Percentiles rank a stretch among this genome's conserved stretches.
These are phyloP conservation scores for Populus hybrid DNA, from an alignment of 441 rosid genomes.

Conservation along the genomic window DNA sequence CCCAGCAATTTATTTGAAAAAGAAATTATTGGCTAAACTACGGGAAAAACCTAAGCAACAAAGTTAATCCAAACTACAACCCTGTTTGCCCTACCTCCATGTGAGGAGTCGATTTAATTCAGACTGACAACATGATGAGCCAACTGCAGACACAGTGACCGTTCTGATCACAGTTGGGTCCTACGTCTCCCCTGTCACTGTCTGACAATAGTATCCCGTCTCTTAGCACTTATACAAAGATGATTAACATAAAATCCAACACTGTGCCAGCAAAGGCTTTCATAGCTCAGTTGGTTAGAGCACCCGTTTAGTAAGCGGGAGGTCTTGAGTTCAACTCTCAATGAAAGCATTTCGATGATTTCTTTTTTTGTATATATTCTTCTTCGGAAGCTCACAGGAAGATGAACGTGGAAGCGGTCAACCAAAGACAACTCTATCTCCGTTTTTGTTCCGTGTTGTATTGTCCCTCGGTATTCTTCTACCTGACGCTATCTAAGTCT, in stretches of 20 bases:
- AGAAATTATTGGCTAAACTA: background rate
- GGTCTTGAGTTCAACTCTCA: conserved; percentile 98
- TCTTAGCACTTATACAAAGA: accelerated
- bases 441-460: background rate
- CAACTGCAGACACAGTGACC: background rate
- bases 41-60: too few species aligned
- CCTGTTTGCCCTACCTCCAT: background rate
- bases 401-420: background rate
- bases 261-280: conserved; percentile 35
- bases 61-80: background rate
- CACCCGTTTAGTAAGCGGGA: conserved; percentile 99
- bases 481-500: background rate
- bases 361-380: too few species aligned
- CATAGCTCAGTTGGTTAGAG: conserved; percentile 99
- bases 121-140: background rate
- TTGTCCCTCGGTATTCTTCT: background rate
- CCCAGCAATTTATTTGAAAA: background rate
- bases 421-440: background rate
- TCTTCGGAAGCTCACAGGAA: background rate
- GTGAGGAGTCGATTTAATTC: background rate
- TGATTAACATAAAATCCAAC: background rate
- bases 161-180: background rate
- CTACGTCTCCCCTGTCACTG: background rate
- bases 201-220: background rate
- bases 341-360: conserved; percentile 46